Conservation (phyloP, 768 basidiomycete genomes). For the Kwoniella europaea region DNA sequence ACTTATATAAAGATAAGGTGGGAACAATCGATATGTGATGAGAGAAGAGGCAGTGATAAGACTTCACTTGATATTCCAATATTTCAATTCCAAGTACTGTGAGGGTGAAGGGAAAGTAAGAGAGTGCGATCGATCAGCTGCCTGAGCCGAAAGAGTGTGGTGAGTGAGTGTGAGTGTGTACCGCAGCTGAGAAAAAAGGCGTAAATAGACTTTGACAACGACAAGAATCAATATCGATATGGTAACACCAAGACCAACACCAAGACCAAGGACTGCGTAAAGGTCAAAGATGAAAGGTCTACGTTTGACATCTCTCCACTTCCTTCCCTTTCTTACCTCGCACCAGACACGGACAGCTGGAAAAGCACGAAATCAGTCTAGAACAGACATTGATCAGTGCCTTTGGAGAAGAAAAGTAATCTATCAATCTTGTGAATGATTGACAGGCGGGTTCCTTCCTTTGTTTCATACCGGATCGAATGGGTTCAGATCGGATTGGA, state of each 20-base stretch:
- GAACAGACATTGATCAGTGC: neutral
- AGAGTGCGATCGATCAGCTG: neutral
- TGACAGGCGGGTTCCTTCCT: neutral
- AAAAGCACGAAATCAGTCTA: neutral
- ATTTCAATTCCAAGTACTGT: too few relatives aligned
- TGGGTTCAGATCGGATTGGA: too few relatives aligned
- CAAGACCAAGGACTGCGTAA: too few relatives aligned
- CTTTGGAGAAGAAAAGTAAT: too few relatives aligned
- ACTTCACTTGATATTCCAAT: constrained; percentile 1
- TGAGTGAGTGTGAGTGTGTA: neutral
- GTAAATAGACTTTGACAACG: neutral
- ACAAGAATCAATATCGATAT: neutral
- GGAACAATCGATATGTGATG: too few relatives aligned
- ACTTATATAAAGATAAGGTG: too few relatives aligned
- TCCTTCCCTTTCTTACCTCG: neutral
- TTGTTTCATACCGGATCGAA: neutral
- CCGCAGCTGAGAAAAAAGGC: neutral
- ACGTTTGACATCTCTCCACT: neutral
- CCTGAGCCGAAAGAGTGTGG: constrained; percentile 1
- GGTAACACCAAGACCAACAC: neutral
- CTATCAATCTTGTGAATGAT: neutral
- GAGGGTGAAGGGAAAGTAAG: neutral
- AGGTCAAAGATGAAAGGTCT: too few relatives aligned
- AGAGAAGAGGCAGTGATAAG: too few relatives aligned
- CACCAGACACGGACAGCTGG: too few relatives aligned